Conservation (phyloP, 352 stramenopile genomes). For the Pseudoperonospora humuli region DNA sequence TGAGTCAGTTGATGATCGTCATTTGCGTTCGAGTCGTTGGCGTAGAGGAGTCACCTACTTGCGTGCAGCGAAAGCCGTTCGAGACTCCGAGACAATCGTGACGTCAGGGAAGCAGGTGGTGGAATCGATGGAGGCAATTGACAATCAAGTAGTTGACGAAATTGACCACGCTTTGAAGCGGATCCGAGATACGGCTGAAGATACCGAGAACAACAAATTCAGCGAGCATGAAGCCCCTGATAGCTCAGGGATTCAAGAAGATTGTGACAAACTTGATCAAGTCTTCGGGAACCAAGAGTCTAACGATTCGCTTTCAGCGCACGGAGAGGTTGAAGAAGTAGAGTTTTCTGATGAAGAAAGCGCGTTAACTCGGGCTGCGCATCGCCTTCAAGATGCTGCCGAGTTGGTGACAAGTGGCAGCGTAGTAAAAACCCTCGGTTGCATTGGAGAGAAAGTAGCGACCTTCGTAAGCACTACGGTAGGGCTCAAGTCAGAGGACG, state of each 20-base stretch:
- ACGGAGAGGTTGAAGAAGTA: neutral
- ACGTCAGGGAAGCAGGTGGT: conserved; percentile 20
- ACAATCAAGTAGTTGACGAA: neutral
- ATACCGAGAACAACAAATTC: neutral
- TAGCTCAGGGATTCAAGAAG: neutral
- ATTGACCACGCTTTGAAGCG: neutral
- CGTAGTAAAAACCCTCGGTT: neutral
- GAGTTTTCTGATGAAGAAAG: neutral
- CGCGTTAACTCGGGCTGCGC: neutral
- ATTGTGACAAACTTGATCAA: neutral
- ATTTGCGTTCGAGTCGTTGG: conserved; percentile 36
- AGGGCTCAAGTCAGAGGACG: neutral
- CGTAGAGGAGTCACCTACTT: conserved; percentile 53
- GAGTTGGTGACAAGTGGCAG: neutral
- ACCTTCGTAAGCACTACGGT: neutral
- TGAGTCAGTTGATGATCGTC: conserved; percentile 36
- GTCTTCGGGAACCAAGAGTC: neutral
- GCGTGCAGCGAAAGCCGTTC: conserved; percentile 40
- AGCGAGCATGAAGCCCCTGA: neutral
- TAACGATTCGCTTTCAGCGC: neutral
- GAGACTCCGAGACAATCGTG: conserved; percentile 37
- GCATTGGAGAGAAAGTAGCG: neutral
- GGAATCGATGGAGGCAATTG: neutral
- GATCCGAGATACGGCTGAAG: neutral
- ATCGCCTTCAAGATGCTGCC: conserved; percentile 1